phyloP scores from a whole-genome alignment of 1,284 basidiomycete genomes.

The Cronartium quercuum region DNA sequence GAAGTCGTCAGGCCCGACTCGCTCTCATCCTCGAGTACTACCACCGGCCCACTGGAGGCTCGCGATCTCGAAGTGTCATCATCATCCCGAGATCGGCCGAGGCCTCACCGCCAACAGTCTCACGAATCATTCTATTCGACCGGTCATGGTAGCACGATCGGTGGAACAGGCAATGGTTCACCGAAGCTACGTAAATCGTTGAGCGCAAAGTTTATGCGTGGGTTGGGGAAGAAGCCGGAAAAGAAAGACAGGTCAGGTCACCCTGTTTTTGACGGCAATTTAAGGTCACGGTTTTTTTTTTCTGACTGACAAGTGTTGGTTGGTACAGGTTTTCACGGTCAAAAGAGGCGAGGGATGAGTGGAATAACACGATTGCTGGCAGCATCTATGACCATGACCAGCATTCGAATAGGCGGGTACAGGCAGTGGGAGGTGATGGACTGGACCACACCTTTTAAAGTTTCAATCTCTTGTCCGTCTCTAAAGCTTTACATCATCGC shows the following conservation, averaged over 20 bases:
- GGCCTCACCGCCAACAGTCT: background rate
- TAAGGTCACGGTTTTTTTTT: background rate
- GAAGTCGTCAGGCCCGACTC: background rate
- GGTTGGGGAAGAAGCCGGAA: background rate
- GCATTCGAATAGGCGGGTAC: background rate
- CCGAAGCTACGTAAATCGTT: slow-evolving; percentile 1
- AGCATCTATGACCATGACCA: background rate
- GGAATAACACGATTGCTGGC: background rate
- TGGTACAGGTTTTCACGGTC: background rate
- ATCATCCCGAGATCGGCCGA: background rate
- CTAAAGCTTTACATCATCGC: too few species aligned
- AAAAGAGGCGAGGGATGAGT: slow-evolving; percentile 8
- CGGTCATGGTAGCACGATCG: too few species aligned
- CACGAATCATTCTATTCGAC: background rate
- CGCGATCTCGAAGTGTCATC: background rate
- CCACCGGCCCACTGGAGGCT: background rate
- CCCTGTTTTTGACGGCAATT: background rate
- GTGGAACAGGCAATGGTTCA: background rate
- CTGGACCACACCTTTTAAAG: slow-evolving; percentile 14
- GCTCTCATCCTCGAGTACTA: background rate
- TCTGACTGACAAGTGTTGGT: background rate
- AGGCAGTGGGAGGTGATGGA: background rate
- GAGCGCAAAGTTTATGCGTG: background rate
- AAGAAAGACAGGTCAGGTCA: slow-evolving; percentile 5
- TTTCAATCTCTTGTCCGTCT: background rate